Evolutionary conservation across 2,329 filamentous ascomycete genomes (phyloP), one percentile per base, ranked within the genome.

Genomic region (Aphanocladium album): DNA sequence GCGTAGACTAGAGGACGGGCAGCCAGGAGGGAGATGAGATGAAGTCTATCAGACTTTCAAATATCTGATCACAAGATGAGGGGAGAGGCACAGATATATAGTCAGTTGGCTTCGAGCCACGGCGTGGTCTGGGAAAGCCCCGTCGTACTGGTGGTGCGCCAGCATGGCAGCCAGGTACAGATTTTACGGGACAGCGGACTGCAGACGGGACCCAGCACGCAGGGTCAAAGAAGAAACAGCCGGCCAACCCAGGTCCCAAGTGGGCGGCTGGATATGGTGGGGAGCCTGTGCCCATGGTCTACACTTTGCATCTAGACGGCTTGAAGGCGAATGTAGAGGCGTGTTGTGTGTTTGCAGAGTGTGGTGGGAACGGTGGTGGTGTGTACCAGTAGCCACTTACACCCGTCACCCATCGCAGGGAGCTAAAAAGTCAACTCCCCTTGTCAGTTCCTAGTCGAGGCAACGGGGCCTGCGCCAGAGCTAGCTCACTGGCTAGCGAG

Each of bases 181-280:
- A 45, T 25, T n/a, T 8, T 33, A 25, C n/a, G 12, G 56, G 45
- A 30, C 33, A 50, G 30, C 45, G 47, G 47, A 17, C 19, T 19
- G 30, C 16, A 51, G 49, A 12, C 30, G n/a, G 50, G 37, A 59
- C 14, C 47, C 37, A 16, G 56, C 21, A 27, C 30, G 19, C 45
- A 59, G 23, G 37, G 56, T 45, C 35, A 59, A 46, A 53, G 23
- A 50, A 45, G 49, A 59, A 52, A 53, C 47, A 51, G 45, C 19
- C 39, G 30, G 50, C 33, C 19, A 21, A 21, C 11, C 27, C 33
- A 53, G 30, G 37, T 23, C 19, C 56, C 17, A 23, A 25, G 25
- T 58, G 46, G 35, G 25, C 25, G 25, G 17, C 56, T 35, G 56
- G 47, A 17, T 7, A 17, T 19, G 33, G 55, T 57, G 45, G 55